phyloP scores from a whole-genome alignment of 2,329 filamentous ascomycete species.

The Thielaviopsis euricoi region DNA sequence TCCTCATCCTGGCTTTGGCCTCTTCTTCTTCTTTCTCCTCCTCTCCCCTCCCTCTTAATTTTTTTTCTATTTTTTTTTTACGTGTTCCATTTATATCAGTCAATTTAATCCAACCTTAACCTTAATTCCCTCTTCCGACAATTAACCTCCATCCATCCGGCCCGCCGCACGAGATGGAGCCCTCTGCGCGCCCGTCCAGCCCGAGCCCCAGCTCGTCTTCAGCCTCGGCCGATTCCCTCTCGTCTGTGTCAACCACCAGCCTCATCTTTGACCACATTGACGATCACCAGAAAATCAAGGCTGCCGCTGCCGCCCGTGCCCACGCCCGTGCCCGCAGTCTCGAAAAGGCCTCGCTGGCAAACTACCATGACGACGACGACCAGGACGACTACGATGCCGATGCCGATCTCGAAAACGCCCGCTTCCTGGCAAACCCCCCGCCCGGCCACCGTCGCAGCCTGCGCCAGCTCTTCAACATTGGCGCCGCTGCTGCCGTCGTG shows the following conservation, averaged over 20 bases:
- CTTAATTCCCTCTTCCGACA: background rate
- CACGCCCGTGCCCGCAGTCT: background rate
- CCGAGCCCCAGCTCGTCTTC: background rate
- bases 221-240: conserved; percentile 39
- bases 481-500: conserved; percentile 42
- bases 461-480: conserved; percentile 47
- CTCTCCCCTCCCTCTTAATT: background rate
- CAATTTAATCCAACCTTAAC: background rate
- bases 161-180: background rate
- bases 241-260: conserved; percentile 71
- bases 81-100: no score
- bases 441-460: conserved; percentile 28
- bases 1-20: no score
- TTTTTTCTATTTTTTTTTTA: background rate
- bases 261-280: conserved; percentile 64
- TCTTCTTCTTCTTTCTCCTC: background rate
- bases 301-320: background rate
- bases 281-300: conserved; percentile 24
- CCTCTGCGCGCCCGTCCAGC: background rate
- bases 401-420: conserved; percentile 31
- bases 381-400: conserved; percentile 11
- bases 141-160: no score
- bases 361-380: conserved; percentile 1
- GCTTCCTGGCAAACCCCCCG: conserved; percentile 27
- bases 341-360: background rate